Base-by-base conservation (phyloP, 148 eudicot species). In the Euryodendron excelsum region DNA sequence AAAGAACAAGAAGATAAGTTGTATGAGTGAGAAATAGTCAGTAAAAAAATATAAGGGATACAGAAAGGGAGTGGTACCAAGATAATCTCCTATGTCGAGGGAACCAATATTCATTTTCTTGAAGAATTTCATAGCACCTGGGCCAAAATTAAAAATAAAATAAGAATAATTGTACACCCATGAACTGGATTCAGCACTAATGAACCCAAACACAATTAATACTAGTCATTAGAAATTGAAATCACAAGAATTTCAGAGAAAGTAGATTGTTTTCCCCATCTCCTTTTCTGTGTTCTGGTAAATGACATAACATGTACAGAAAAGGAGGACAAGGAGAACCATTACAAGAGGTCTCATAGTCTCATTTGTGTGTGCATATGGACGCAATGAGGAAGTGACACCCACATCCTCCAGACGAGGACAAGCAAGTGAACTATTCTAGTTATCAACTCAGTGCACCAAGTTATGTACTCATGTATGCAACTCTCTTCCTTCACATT, bases 61-160 rank as follows among this genome's bases (percentile, higher is more conserved):
- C 63, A 75, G 78, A 56, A 50, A 68, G 67, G 47, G 74, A 55
- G 77, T 33, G 20, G 20, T 74, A 91, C 96, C 96, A 39, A 91
- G 86, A 74, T 78, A 91, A 86, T 91, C 96, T 80, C 88, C 91
- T 47, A 90, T 78, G 8, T 79, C 83, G n/a, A 90, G 93, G 67
- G 86, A 68, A 72, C 85, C 87, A 27, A 91, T 80, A 79, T 88
- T 81, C 91, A 90, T 82, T 68, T 69, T 81, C 78, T 80, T 74
- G 76, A 91, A 85, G 74, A 88, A 31, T 69, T 76, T 70, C 66
- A 86, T 85, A 71, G 88, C 89, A 64, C 93, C 93, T 90, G 82
- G 69, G 61, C 33, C 53, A 79, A 41, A 59, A 80, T 28, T 13
- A 48, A 68, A 36, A 28, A 71, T 3, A 61, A 44, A 20, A 14